Conservation (phyloP, 768 basidiomycete genomes). For the Agaricus bisporus region DNA sequence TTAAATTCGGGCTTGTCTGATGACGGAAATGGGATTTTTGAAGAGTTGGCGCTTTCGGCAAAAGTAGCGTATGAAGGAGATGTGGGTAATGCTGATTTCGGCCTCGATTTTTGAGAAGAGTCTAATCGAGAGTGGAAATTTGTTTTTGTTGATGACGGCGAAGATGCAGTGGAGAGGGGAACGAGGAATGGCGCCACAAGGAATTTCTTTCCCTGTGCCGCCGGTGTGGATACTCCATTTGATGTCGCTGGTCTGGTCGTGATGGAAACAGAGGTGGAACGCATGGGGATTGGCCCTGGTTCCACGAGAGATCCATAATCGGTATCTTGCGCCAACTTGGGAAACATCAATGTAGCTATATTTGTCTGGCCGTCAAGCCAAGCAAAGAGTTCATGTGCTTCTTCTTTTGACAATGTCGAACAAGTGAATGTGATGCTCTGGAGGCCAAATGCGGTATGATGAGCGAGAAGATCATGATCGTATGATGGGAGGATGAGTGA, state of each 20-base stretch:
- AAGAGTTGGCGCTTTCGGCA: too few species aligned
- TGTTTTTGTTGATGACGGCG: background rate
- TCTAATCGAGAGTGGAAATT: background rate
- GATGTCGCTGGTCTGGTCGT: background rate
- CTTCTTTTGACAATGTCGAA: slow-evolving; percentile 22
- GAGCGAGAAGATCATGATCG: slow-evolving; percentile 33
- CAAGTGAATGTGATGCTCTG: slow-evolving; percentile 32
- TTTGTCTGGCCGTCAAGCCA: slow-evolving; percentile 40
- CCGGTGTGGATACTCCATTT: background rate
- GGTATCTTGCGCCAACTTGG: slow-evolving; percentile 25
- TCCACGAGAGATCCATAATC: slow-evolving; percentile 10
- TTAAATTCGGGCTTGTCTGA: background rate
- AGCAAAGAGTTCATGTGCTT: slow-evolving; percentile 28
- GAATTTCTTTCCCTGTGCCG: slow-evolving; percentile 1
- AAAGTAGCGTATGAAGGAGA: slow-evolving; percentile 7
- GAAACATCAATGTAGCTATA: slow-evolving; percentile 32
- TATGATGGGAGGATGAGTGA: slow-evolving; percentile 36
- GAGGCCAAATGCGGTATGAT: slow-evolving; percentile 38
- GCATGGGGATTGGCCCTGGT: background rate
- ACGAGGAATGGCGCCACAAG: slow-evolving; percentile 2
- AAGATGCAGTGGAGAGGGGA: background rate
- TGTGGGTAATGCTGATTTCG: slow-evolving; percentile 4
- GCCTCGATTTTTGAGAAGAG: background rate
- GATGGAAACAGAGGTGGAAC: background rate
- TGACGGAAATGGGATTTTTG: background rate